Conservation (phyloP, 257 asterid genomes). For the Ophiorrhiza pumila region DNA sequence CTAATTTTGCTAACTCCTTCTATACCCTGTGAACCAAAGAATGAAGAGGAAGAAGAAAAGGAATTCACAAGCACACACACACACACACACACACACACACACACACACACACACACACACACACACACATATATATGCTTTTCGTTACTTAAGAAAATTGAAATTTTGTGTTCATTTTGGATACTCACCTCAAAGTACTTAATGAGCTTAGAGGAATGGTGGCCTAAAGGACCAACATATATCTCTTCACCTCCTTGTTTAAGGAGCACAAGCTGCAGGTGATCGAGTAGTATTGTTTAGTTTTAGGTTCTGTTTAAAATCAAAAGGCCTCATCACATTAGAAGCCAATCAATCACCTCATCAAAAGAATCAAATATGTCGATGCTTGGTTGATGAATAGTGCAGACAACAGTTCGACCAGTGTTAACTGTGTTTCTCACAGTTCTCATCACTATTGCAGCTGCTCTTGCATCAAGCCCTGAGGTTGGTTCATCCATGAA, state of each 20-base stretch:
- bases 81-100: no score
- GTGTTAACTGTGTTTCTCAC: constrained; percentile 94
- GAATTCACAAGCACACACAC: no score
- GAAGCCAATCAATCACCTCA: constrained; percentile 46
- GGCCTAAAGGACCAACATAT: constrained; percentile 75
- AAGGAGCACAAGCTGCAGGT: constrained; percentile 63
- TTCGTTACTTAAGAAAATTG: no score
- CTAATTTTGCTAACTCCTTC: constrained; percentile 23
- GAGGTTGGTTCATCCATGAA: constrained; percentile 98
- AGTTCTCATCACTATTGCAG: constrained; percentile 93
- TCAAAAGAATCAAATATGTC: constrained; percentile 94
- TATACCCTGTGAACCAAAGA: constrained; percentile 25
- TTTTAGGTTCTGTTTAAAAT: background rate
- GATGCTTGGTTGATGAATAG: constrained; percentile 94
- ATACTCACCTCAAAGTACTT: constrained; percentile 58
- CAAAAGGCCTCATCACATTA: background rate
- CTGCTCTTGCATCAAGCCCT: constrained; percentile 92
- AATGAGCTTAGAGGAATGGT: constrained; percentile 53
- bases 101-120: no score
- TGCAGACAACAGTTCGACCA: constrained; percentile 89
- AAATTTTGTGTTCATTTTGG: no score
- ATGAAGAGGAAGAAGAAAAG: background rate
- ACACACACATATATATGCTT: no score
- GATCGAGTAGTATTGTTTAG: constrained; percentile 5
- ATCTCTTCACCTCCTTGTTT: constrained; percentile 83